Percentiles rank a stretch among this genome's conserved stretches.
Evolutionary conservation across 331 rosid genomes (phyloP).

Genomic region (Acacia pycnantha): DNA sequence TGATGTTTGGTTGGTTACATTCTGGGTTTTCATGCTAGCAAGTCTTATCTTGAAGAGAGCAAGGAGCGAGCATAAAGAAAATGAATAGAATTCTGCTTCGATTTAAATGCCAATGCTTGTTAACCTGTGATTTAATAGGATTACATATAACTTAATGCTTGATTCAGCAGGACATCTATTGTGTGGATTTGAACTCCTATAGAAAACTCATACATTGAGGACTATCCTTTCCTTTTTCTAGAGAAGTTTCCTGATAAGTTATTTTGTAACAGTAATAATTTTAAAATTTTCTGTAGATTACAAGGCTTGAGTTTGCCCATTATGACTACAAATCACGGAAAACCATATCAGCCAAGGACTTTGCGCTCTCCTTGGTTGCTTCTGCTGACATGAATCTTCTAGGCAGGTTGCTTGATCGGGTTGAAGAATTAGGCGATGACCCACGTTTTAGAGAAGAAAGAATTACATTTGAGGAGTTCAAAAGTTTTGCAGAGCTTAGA

Average conservation of each 20-base stretch:
- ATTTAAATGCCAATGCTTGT: background rate
- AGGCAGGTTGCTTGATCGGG: slow-evolving; percentile 65
- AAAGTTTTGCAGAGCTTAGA: slow-evolving; percentile 70
- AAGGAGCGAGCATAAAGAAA: background rate
- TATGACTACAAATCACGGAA: slow-evolving; percentile 71
- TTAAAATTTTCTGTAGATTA: slow-evolving; percentile 49
- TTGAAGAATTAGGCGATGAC: slow-evolving; percentile 44
- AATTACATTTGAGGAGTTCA: slow-evolving; percentile 81
- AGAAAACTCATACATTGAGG: background rate
- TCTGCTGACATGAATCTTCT: slow-evolving; percentile 67
- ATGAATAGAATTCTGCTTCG: background rate
- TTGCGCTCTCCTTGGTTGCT: slow-evolving; percentile 90
- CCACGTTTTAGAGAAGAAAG: slow-evolving; percentile 46
- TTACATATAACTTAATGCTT: background rate
- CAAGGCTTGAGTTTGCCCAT: slow-evolving; percentile 75
- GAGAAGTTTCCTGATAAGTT: slow-evolving; percentile 18
- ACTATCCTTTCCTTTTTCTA: slow-evolving; percentile 11
- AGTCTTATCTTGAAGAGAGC: slow-evolving; percentile 4
- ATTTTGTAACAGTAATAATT: background rate
- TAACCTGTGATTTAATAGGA: background rate
- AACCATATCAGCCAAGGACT: slow-evolving; percentile 77
- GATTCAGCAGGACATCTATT: background rate
- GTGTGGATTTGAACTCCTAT: background rate
- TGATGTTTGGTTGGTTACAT: background rate
- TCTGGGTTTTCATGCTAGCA: slow-evolving; percentile 20